Percentiles rank a stretch among this genome's conserved stretches.
Conservation (phyloP, 1,139 yeast species). For the Magnusiomyces tetraspermus region DNA sequence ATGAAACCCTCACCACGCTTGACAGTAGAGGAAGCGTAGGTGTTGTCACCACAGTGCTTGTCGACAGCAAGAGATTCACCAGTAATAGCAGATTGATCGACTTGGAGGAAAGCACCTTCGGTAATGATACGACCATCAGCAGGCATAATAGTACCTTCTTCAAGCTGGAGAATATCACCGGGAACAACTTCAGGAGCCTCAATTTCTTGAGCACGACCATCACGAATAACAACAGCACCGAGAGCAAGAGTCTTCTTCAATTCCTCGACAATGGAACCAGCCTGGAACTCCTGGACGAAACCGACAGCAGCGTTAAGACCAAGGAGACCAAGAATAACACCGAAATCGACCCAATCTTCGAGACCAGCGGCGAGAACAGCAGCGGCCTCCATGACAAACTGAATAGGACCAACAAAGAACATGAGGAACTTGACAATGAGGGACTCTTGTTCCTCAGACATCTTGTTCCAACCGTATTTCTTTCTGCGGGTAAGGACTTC, state of each 20-base stretch:
- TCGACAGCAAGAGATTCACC: constrained; percentile 98
- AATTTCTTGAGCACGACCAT: constrained; percentile 53
- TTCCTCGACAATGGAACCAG: constrained; percentile 40
- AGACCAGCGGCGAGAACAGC: constrained; percentile 96
- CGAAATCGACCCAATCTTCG: constrained; percentile 98
- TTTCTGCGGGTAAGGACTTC: constrained; percentile 83
- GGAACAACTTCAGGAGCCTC: constrained; percentile 67
- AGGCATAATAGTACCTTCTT: constrained; percentile 72
- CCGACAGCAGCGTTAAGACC: constrained; percentile 89
- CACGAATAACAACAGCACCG: constrained; percentile 56
- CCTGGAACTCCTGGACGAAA: constrained; percentile 87
- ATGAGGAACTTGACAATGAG: constrained; percentile 71
- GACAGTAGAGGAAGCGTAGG: constrained; percentile 91
- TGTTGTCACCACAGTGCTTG: constrained; percentile 79
- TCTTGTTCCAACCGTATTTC: constrained; percentile 88
- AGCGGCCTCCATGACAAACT: constrained; percentile 98
- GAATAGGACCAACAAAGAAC: constrained; percentile 97
- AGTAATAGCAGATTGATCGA: constrained; percentile 96
- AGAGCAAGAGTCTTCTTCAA: constrained; percentile 37
- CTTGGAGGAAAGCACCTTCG: constrained; percentile 81
- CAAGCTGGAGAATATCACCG: constrained; percentile 69
- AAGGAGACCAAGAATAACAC: constrained; percentile 88
- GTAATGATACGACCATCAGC: constrained; percentile 92
- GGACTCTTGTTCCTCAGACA: constrained; percentile 90
- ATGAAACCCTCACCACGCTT: constrained; percentile 96